These are phyloP conservation scores for Mycotypha africana DNA, from an alignment of 371 early-diverging fungal genomes.

Conservation along the genomic window DNA sequence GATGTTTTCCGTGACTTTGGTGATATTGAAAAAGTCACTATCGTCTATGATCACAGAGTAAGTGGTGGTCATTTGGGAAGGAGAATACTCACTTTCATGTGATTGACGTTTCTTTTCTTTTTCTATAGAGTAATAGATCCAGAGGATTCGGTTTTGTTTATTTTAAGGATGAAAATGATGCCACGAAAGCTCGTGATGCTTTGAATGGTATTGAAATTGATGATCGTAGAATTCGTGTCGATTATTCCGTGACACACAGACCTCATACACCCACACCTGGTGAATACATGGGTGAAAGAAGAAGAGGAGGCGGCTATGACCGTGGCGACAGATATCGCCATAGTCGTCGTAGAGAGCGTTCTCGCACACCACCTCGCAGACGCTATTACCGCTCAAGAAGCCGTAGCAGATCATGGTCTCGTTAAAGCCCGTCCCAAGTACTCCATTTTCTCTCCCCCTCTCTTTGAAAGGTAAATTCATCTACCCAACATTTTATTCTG, in stretches of 20 bases:
- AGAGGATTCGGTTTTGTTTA: constrained; percentile 87
- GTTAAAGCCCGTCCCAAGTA: too few relatives aligned
- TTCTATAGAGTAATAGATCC: constrained; percentile 37
- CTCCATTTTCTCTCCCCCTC: too few relatives aligned
- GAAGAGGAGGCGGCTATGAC: constrained; percentile 12
- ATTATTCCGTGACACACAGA: constrained; percentile 64
- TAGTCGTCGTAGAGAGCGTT: constrained; percentile 22
- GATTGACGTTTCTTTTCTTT: too few relatives aligned
- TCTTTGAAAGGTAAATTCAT: too few relatives aligned
- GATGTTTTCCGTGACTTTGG: constrained; percentile 69
- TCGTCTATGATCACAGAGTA: constrained; percentile 59
- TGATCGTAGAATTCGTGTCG: constrained; percentile 75
- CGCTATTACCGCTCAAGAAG: constrained; percentile 30
- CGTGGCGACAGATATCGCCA: constrained; percentile 18
- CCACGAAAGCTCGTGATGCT: constrained; percentile 73
- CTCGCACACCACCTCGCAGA: constrained; percentile 28
- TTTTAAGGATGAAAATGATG: constrained; percentile 71
- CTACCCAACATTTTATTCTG: too few relatives aligned
- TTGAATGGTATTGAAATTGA: constrained; percentile 50
- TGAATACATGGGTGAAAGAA: constrained; percentile 60
- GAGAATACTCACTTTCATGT: too few relatives aligned
- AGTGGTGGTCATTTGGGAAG: too few relatives aligned
- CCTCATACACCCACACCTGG: constrained; percentile 71
- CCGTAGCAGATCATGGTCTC: constrained; percentile 39
- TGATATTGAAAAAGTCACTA: constrained; percentile 47